Percentiles rank a stretch among this genome's conserved stretches.
These are phyloP conservation scores for Fraxinus excelsior DNA, from an alignment of 257 asterid species.

Conservation along the genomic window DNA sequence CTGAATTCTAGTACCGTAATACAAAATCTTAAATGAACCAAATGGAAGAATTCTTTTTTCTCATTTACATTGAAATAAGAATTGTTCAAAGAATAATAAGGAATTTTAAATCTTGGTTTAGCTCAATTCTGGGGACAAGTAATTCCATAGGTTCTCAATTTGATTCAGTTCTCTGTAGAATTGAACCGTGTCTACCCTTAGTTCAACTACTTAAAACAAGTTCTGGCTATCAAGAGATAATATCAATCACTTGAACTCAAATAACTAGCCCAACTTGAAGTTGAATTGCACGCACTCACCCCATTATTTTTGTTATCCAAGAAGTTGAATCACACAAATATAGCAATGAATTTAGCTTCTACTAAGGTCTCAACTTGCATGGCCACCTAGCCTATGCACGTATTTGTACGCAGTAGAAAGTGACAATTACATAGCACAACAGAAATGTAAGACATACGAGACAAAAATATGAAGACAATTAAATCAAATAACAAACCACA, in stretches of 20 bases:
- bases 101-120: too few relatives aligned
- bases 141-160: not conserved
- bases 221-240: too few relatives aligned
- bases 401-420: not conserved
- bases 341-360: not conserved
- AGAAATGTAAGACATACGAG: not conserved
- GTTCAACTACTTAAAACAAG: not conserved
- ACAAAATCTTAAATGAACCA: too few relatives aligned
- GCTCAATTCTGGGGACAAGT: not conserved
- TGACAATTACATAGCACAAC: not conserved
- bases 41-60: too few relatives aligned
- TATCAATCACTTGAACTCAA: too few relatives aligned
- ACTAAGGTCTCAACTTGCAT: not conserved
- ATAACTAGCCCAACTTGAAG: too few relatives aligned
- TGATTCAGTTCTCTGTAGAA: too few relatives aligned
- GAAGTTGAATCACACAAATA: not conserved
- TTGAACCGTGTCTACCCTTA: too few relatives aligned
- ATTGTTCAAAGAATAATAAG: too few relatives aligned
- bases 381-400: not conserved
- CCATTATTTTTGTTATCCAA: not conserved
- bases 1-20: not conserved
- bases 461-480: not conserved
- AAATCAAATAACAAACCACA: not conserved
- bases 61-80: too few relatives aligned
- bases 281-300: not conserved